These are phyloP conservation scores for Zopfochytrium polystomum DNA, from an alignment of 371 early-diverging fungal species.

Conservation along the genomic window DNA sequence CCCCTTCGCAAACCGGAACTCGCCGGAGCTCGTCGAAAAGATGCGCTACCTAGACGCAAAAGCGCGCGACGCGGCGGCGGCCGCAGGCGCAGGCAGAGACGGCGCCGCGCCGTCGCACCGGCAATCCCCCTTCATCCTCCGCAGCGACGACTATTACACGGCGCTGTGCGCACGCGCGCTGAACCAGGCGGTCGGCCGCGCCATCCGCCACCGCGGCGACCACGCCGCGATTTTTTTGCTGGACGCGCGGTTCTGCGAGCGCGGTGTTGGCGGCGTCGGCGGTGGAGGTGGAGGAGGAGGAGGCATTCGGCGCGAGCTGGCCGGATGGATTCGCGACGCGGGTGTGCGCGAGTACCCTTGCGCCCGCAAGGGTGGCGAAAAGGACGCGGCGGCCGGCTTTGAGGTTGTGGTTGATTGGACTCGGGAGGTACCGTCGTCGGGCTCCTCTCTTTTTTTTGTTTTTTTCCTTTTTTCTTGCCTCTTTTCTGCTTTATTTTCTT, in stretches of 20 bases:
- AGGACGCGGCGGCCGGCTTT: constrained; percentile 17
- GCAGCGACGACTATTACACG: constrained; percentile 71
- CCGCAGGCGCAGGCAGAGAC: not conserved
- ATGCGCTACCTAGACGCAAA: constrained; percentile 57
- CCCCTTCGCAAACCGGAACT: constrained; percentile 53
- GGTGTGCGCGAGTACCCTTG: constrained; percentile 23
- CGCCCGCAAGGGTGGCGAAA: no score
- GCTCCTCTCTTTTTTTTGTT: no score
- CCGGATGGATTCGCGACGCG: constrained; percentile 46
- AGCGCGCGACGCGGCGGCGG: not conserved
- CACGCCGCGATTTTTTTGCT: constrained; percentile 63
- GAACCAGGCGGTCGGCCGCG: constrained; percentile 96
- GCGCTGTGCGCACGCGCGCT: constrained; percentile 94
- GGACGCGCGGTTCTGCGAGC: constrained; percentile 61
- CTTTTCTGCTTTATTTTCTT: no score
- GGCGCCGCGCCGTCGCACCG: not conserved
- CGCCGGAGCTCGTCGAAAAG: constrained; percentile 68
- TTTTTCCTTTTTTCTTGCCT: no score
- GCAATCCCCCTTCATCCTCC: not conserved
- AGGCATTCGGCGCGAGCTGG: constrained; percentile 40
- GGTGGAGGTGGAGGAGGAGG: no score
- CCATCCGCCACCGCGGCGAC: constrained; percentile 85
- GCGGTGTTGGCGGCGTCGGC: no score
- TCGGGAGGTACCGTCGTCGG: constrained; percentile 15
- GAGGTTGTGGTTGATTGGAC: constrained; percentile 12